Evolutionary conservation across 257 asterid genomes (phyloP).

Genomic region (Jacaranda copaia): DNA sequence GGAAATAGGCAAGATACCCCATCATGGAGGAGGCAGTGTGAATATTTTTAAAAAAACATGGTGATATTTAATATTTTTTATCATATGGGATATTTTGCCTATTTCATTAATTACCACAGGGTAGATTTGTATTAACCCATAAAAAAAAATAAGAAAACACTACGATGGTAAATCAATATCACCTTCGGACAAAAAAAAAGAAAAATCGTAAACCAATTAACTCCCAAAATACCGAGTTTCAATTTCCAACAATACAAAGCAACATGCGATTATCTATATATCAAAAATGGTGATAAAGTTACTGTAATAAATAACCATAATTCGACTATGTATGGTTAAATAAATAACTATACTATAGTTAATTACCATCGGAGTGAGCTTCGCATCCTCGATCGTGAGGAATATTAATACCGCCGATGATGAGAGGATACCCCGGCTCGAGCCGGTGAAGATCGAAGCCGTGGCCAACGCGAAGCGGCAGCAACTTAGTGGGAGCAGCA

Average conservation of each 20-base stretch:
- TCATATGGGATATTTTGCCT: too few relatives aligned
- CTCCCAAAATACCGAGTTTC: not conserved
- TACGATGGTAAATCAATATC: not conserved
- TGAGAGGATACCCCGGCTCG: conserved; percentile 90
- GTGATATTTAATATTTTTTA: too few relatives aligned
- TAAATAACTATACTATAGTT: not conserved
- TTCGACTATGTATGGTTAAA: not conserved
- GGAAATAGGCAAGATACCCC: too few relatives aligned
- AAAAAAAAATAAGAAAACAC: not conserved
- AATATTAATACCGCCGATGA: conserved; percentile 79
- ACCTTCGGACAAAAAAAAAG: not conserved
- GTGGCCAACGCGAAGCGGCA: conserved; percentile 91
- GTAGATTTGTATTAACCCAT: too few relatives aligned
- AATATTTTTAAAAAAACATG: too few relatives aligned
- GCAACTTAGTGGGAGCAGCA: conserved; percentile 50
- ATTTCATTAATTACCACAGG: too few relatives aligned
- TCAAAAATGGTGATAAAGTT: conserved; percentile 15
- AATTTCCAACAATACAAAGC: not conserved
- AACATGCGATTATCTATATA: not conserved
- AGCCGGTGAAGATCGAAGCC: conserved; percentile 93
- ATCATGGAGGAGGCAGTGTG: too few relatives aligned
- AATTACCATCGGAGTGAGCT: conserved; percentile 91
- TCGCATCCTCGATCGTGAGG: conserved; percentile 92
- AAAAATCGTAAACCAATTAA: too few relatives aligned
- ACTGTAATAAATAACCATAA: not conserved